Evolutionary conservation across 2,329 filamentous ascomycete genomes (phyloP), one percentile per base, ranked within the genome.

Genomic region (Daldinia sp.): DNA sequence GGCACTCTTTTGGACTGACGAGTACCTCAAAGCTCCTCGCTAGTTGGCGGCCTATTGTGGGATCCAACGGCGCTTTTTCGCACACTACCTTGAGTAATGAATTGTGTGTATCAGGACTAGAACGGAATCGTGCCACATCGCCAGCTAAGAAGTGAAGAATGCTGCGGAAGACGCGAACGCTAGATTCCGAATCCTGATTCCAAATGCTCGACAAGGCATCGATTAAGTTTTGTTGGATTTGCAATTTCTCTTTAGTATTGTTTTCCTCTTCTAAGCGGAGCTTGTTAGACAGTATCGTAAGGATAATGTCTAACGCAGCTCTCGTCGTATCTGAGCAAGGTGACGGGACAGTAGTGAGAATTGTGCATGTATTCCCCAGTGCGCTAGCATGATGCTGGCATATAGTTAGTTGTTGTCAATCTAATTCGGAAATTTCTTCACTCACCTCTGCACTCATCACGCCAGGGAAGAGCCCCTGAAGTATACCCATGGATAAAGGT

Each of bases 81-180:
- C 68, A 66, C 13, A 74, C 43, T 11, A 58, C 21, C 9, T 47
- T 54, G 0, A 76, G 71, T 9, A 75, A 61, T 25, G 32, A 5
- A 17, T 75, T 72, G 13, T 58, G 57, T 8, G 65, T 50, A 13
- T 27, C 43, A 4, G 54, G 11, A 10, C 17, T 43, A 6, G 57
- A 54, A 34, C 64, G 58, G 37, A 73, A 73, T n/a, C 71, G 68
- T n/a, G 67, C 65, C 39, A 74, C 55, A 48, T 75, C 72, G 5
- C 74, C 74, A 10, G 73, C 73, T 25, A 76, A 64, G 58, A 72
- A 75, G 25, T 72, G 58, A 13, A 76, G 61, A n/a, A 72, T 35
- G 27, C 71, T 73, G 13, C 71, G 67, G 54, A 74, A 72, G 21
- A 71, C 64, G n/a, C 39, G 62, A 23, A 73, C 29, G 3, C 47